A percentile compares a stretch with the other conserved stretches of the same genome.
These are phyloP conservation scores for Graphiopsis chlorocephala DNA, from an alignment of 2,329 filamentous ascomycete species.

Conservation along the genomic window DNA sequence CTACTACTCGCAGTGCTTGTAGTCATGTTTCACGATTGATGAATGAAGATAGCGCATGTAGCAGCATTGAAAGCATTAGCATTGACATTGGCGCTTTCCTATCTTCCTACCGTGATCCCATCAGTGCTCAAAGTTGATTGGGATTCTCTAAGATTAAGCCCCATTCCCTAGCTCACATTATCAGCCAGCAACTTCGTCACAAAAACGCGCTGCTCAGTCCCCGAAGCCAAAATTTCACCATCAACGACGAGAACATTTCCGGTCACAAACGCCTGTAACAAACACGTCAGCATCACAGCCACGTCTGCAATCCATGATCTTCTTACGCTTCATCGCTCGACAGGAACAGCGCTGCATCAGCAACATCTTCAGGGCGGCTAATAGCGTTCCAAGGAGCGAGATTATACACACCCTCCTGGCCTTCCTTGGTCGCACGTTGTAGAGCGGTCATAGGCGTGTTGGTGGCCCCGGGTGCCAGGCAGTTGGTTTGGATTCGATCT, in stretches of 20 bases:
- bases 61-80: background rate
- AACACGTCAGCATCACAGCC: background rate
- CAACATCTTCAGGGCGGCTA: slow-evolving; percentile 26
- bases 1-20: slow-evolving; percentile 41
- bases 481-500: slow-evolving; percentile 27
- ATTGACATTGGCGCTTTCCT: background rate
- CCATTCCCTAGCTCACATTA: background rate
- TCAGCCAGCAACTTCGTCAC: too few species aligned
- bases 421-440: background rate
- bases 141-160: background rate
- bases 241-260: slow-evolving; percentile 19
- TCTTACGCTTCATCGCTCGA: slow-evolving; percentile 28
- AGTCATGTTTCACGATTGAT: background rate
- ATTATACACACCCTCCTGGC: background rate
- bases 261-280: slow-evolving; percentile 22
- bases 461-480: slow-evolving; percentile 23
- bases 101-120: too few species aligned
- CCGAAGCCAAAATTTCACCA: background rate
- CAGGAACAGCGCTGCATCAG: slow-evolving; percentile 28
- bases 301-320: background rate
- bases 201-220: background rate
- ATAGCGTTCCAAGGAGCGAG: slow-evolving; percentile 26
- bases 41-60: background rate
- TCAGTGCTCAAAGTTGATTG: background rate
- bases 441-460: slow-evolving; percentile 22